Evolutionary conservation across 768 basidiomycete genomes (phyloP), one percentile per base, ranked within the genome.

Genomic region (Tylopilus sp.): DNA sequence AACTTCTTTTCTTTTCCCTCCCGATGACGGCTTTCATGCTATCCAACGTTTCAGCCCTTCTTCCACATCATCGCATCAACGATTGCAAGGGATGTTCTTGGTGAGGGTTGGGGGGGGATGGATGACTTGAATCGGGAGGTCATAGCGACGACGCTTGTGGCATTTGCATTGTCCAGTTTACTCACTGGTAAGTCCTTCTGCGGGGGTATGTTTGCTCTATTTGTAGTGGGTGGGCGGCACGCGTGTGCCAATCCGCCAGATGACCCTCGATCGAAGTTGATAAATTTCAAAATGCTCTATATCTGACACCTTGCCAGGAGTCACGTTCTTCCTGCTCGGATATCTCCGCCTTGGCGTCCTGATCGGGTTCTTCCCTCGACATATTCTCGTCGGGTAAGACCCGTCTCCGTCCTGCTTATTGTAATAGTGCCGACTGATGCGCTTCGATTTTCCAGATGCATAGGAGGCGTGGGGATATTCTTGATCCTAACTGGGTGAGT

Each of bases 391-490:
- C n/a, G 95, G 95, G 81, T 89, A 61, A 56, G 82, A 68, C 3
- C 58, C 41, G 51, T 28, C 25, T 23, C 26, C 54, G n/a, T 31
- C 50, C 46, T 52, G 42, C 38, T n/a, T 47, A 10, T 10, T 40
- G 35, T 7, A 40, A 43, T 47, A 28, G 13, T 38, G 33, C 15
- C n/a, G 40, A 12, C 42, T 50, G 46, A 40, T 21, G 18, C 1
- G 30, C 6, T 23, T 21, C 41, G 21, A 0, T 47, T 26, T 3
- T 21, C 12, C 48, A 84, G 83, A 13, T 88, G 88, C 61, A 98
- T 98, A 36, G 95, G 95, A 10, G 95, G 95, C n/a, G 91, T 98
- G 28, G 95, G 95, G 15, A 82, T 86, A 9, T 99, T 98, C 69
- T 75, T 99, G 41, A 81, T 98, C 38, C 76, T 87, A 59, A 98